Percentiles rank a stretch among this genome's conserved stretches.
These are phyloP conservation scores for Ceratocystis cacaofunesta DNA, from an alignment of 2,329 filamentous ascomycete species.

Conservation along the genomic window DNA sequence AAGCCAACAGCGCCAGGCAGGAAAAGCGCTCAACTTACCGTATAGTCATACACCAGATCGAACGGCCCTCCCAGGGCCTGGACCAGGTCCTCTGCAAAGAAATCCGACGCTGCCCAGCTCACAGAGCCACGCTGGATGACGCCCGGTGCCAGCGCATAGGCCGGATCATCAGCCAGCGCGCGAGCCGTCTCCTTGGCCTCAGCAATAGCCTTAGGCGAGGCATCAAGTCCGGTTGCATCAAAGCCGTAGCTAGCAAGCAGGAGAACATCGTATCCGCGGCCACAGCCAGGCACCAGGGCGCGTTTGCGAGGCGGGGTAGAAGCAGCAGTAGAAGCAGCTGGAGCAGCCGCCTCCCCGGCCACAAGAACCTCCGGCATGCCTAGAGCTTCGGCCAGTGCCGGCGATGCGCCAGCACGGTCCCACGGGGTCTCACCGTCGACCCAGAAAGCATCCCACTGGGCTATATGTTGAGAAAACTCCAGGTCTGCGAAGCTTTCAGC, in stretches of 20 bases:
- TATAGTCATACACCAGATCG: slow-evolving; percentile 52
- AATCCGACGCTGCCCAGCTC: slow-evolving; percentile 48
- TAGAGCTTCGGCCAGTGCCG: slow-evolving; percentile 40
- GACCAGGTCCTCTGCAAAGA: slow-evolving; percentile 48
- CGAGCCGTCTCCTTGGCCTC: slow-evolving; percentile 32
- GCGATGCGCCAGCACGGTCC: slow-evolving; percentile 39
- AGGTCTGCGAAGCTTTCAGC: neutral
- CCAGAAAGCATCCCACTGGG: slow-evolving; percentile 36
- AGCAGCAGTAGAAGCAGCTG: slow-evolving; percentile 37
- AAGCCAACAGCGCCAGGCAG: neutral
- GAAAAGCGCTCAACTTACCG: slow-evolving; percentile 28
- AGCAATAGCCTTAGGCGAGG: slow-evolving; percentile 34
- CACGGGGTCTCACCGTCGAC: slow-evolving; percentile 34
- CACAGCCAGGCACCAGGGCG: slow-evolving; percentile 69
- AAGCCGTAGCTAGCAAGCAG: slow-evolving; percentile 62
- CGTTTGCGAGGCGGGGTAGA: slow-evolving; percentile 22
- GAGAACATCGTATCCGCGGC: slow-evolving; percentile 65
- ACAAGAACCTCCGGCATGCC: slow-evolving; percentile 19
- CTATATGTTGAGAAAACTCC: slow-evolving; percentile 22
- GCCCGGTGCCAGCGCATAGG: slow-evolving; percentile 30
- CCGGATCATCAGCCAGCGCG: slow-evolving; percentile 27
- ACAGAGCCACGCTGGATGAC: slow-evolving; percentile 33
- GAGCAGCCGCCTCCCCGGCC: slow-evolving; percentile 17
- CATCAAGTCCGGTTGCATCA: slow-evolving; percentile 62
- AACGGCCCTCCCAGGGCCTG: slow-evolving; percentile 36